Conservation (phyloP, 2,329 filamentous ascomycete species). For the Colletotrichum magnum region DNA sequence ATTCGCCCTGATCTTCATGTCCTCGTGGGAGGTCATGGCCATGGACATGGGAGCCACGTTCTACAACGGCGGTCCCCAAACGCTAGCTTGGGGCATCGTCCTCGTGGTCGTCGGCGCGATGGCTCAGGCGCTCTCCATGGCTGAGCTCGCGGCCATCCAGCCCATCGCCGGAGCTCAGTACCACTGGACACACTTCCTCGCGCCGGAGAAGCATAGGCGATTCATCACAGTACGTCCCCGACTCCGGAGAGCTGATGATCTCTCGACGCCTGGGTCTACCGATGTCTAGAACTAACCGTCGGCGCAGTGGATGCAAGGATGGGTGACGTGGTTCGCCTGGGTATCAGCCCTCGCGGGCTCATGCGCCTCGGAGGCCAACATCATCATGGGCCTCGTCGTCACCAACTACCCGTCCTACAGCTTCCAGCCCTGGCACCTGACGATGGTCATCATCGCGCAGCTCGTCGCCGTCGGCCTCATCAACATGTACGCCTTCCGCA, state of each 20-base stretch:
- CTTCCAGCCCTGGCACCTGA: conserved; percentile 38
- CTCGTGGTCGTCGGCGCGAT: conserved; percentile 36
- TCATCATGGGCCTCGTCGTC: conserved; percentile 38
- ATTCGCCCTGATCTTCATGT: conserved; percentile 38
- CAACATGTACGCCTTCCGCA: conserved; percentile 39
- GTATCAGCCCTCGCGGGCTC: conserved; percentile 36
- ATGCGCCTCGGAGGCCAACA: conserved; percentile 35
- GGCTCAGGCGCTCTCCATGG: conserved; percentile 41
- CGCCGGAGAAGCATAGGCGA: conserved; percentile 31
- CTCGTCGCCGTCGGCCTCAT: conserved; percentile 32
- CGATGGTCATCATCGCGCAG: conserved; percentile 37
- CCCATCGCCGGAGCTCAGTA: conserved; percentile 45
- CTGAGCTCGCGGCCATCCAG: conserved; percentile 44
- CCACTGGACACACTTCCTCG: conserved; percentile 42
- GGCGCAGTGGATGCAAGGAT: conserved; percentile 37
- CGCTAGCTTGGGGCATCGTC: conserved; percentile 35
- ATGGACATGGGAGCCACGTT: conserved; percentile 39
- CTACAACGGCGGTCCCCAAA: conserved; percentile 37
- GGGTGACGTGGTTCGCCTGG: conserved; percentile 39
- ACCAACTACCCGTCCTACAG: conserved; percentile 34
- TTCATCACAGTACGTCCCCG: conserved; percentile 31
- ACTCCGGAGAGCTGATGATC: too few species aligned
- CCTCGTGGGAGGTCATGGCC: conserved; percentile 38
- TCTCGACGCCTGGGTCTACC: not conserved
- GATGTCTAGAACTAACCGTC: not conserved